These are phyloP conservation scores for Arthrobotrys sinensis DNA, from an alignment of 2,329 filamentous ascomycete species.

Conservation along the genomic window DNA sequence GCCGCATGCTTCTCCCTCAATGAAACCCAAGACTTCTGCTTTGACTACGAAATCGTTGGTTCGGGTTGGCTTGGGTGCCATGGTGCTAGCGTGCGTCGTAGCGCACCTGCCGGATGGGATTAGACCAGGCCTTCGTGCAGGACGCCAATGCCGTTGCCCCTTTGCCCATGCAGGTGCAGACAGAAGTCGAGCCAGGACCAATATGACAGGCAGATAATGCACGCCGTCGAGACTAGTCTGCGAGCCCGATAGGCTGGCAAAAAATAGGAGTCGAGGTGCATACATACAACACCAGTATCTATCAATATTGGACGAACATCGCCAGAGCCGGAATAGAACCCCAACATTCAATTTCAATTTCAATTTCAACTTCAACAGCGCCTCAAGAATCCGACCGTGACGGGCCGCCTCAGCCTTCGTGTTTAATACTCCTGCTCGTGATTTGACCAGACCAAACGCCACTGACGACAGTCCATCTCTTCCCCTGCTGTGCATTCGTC, in stretches of 20 bases:
- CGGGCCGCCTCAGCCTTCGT: not conserved
- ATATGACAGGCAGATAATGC: slow-evolving; percentile 48
- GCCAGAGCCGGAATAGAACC: slow-evolving; percentile 1
- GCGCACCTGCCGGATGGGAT: slow-evolving; percentile 54
- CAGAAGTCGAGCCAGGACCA: slow-evolving; percentile 28
- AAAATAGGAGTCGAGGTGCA: slow-evolving; percentile 42
- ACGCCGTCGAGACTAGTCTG: slow-evolving; percentile 16
- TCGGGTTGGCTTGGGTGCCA: slow-evolving; percentile 16
- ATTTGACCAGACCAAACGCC: slow-evolving; percentile 15
- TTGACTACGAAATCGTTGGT: slow-evolving; percentile 23
- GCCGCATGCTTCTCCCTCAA: not conserved
- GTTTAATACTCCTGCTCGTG: not conserved
- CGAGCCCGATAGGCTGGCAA: slow-evolving; percentile 27
- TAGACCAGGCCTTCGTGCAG: slow-evolving; percentile 39
- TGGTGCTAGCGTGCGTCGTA: slow-evolving; percentile 28
- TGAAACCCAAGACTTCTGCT: slow-evolving; percentile 20
- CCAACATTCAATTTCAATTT: not conserved
- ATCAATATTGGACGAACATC: slow-evolving; percentile 26
- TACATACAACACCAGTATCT: slow-evolving; percentile 8
- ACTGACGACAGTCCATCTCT: slow-evolving; percentile 2
- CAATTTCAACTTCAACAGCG: not conserved
- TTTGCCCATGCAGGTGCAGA: slow-evolving; percentile 44
- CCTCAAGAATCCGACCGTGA: not conserved
- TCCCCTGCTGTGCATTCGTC: slow-evolving; percentile 14
- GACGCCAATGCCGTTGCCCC: slow-evolving; percentile 43